These are phyloP conservation scores for Coemansia sp. DNA, from an alignment of 192 early-diverging fungal species.

Conservation along the genomic window DNA sequence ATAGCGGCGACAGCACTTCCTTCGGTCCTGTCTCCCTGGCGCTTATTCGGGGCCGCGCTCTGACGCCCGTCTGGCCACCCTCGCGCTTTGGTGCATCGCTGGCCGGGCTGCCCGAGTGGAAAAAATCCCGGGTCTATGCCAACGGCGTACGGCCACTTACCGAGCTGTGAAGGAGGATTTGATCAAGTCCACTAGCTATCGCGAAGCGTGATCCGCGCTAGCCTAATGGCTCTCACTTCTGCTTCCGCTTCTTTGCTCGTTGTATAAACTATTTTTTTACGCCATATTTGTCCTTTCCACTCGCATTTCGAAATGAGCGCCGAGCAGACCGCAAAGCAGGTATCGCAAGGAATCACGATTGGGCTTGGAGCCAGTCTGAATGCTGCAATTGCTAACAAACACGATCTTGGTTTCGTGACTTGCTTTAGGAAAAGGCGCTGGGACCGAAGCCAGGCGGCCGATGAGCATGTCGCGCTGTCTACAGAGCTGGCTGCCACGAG, in stretches of 20 bases:
- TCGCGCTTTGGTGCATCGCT: conserved; percentile 62
- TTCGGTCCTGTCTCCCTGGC: conserved; percentile 80
- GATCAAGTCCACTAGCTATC: too few relatives aligned
- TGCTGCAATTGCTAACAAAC: not conserved
- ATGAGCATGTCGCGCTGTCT: not conserved
- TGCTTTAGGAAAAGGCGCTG: conserved; percentile 24
- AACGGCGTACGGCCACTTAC: conserved; percentile 9
- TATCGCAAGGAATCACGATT: not conserved
- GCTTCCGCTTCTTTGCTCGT: too few relatives aligned
- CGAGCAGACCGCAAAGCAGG: not conserved
- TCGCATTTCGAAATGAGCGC: conserved; percentile 6
- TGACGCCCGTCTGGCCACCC: conserved; percentile 69
- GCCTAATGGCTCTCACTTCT: too few relatives aligned
- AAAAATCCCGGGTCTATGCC: conserved; percentile 33
- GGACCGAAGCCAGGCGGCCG: conserved; percentile 6
- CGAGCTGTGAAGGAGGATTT: not conserved
- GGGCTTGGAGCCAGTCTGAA: not conserved
- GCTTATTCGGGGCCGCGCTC: conserved; percentile 64
- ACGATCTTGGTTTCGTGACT: not conserved
- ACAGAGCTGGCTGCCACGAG: not conserved
- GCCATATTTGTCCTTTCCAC: not conserved
- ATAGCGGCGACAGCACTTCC: conserved; percentile 78
- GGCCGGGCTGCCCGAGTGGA: conserved; percentile 44
- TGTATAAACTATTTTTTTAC: not conserved
- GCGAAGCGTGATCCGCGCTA: too few relatives aligned